Base-by-base conservation (phyloP, 2,329 filamentous ascomycete genomes). In the Polytolypa hystricis region DNA sequence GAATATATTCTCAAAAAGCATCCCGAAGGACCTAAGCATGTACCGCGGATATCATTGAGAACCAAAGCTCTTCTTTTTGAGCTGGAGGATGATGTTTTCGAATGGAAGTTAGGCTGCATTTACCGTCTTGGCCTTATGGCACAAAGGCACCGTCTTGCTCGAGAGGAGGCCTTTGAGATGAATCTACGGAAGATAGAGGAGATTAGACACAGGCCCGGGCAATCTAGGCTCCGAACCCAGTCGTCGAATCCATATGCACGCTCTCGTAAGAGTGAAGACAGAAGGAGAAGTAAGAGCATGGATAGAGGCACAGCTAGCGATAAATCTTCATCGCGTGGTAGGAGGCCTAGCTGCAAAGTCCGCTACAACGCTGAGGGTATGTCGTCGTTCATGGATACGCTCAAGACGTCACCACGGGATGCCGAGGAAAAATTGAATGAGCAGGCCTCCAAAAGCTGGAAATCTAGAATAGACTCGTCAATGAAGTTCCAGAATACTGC, bases 51-150 rank as follows among this genome's bases (percentile, higher is more conserved):
- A 15, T 89, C 86, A 0, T 47, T 98, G 7, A 77, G 86, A 35
- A 81, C 81, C 37, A 82, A 83, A 49, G 83, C 82, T 4, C 69
- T 98, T 16, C 64, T 94, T 2, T 89, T 98, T 41, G 89, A 96
- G 53, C 69, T 98, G 23, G 91, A 98, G 60, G 91, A 98, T 55
- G 89, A 91, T 33, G 81, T 84, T 0, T 98, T 98, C 51, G 91
- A 98, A 57, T 98, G 87, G 84, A 96, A 95, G 55, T 67, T 98
- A 7, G 85, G 87, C 11, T 79, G 86, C 53, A 98, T 98, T 35
- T 98, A 96, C 57, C 79, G 89, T 20, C 77, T 84, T 30, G 91
- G 93, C 0, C 70, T 89, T 14, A 67, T 87, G 38, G 91, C 98
- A 57, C 89, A 96, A 58, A 79, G 81, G 54, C 91, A 96, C 57